Evolutionary conservation across 331 rosid genomes (phyloP), one percentile per base, ranked within the genome.

Genomic region (Cydonia oblonga): DNA sequence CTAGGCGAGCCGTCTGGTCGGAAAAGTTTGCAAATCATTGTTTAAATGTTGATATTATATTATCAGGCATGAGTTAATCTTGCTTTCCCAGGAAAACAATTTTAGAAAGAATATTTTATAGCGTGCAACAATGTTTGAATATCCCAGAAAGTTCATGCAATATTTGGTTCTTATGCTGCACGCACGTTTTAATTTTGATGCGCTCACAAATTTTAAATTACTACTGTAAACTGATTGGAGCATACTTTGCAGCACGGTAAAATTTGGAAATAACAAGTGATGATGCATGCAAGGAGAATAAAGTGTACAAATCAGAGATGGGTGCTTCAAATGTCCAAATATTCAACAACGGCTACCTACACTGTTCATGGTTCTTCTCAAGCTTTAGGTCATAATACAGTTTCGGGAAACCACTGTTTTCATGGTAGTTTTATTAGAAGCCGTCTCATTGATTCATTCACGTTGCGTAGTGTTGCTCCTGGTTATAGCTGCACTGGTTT

Each of bases 241-340:
- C 58, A 18, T 63, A n/a, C 16, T 74, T 67, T 69, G 87, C 82
- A 74, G 90, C 54, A n/a, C n/a, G n/a, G 35, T 71, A 56, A 65
- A 69, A 68, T 84, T 79, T 61, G 78, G 72, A 64, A 74, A 73
- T 71, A 75, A 66, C 56, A 75, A 66, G 75, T 68, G 69, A 86
- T 86, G 82, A 91, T 95, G 97, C 86, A 91, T 84, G 83, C 83
- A 25, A 88, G 89, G 83, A 87, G 86, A 85, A 78, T 95, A 81
- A 86, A 82, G 80, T 83, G 85, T 80, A 84, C 81, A 82, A 81
- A 84, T 83, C 87, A 80, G 83, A 84, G 87, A 76, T 88, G 96
- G 92, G 81, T 76, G 51, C 80, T 85, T 78, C 88, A 80, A 70
- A 89, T 89, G 28, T 83, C 85, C 16, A 91, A 91, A 75, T 78